Evolutionary conservation across 148 eudicot genomes (phyloP).

Genomic region (Linanthus parryae): DNA sequence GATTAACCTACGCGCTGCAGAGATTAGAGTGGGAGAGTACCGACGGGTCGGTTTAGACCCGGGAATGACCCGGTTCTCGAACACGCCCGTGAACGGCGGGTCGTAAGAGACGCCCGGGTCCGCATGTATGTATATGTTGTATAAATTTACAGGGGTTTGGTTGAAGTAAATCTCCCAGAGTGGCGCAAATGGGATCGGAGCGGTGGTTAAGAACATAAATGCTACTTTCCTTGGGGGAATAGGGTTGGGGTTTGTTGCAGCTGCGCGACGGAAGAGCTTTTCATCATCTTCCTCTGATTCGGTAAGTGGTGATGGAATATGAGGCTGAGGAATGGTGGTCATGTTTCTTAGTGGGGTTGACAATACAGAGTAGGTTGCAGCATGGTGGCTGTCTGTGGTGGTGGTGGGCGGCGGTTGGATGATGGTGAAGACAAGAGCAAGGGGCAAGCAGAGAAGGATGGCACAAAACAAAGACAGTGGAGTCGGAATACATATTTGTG

Average conservation of each 20-base stretch:
- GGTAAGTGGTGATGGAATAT: constrained; percentile 6
- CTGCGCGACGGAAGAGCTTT: constrained; percentile 34
- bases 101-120: constrained; percentile 29
- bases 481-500: too few species aligned
- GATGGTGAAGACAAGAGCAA: constrained; percentile 5
- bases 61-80: constrained; percentile 39
- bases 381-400: too few species aligned
- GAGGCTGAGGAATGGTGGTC: constrained; percentile 3
- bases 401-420: background rate
- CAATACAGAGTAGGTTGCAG: constrained; percentile 2
- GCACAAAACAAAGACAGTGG: constrained; percentile 7
- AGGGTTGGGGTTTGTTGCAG: constrained; percentile 26
- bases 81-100: constrained; percentile 40
- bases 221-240: constrained; percentile 37
- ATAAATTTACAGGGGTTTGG: constrained; percentile 21
- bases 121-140: constrained; percentile 61
- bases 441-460: background rate
- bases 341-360: background rate
- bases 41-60: constrained; percentile 62
- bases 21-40: constrained; percentile 42
- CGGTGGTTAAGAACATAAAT: constrained; percentile 54
- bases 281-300: background rate
- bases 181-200: constrained; percentile 52
- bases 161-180: constrained; percentile 58
- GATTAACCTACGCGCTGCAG: constrained; percentile 57